Evolutionary conservation across 1,139 yeast species (phyloP).

Genomic region (Pichia cactophila): DNA sequence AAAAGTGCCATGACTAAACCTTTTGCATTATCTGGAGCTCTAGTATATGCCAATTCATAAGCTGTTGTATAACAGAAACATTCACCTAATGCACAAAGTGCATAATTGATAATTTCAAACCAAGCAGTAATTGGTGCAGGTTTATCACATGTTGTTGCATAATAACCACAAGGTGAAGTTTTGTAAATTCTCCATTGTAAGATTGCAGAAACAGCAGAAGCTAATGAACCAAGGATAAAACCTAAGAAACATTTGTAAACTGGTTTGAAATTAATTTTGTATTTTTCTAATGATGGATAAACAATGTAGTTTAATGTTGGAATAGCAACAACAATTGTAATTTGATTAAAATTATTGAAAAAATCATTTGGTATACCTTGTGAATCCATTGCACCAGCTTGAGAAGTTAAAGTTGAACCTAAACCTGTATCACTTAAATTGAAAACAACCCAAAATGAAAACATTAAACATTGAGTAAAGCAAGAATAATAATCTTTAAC

Average conservation of each 20-base stretch:
- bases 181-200: slow-evolving; percentile 68
- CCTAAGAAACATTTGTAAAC: slow-evolving; percentile 49
- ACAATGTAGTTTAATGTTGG: slow-evolving; percentile 52
- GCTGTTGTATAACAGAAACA: slow-evolving; percentile 63
- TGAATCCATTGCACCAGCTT: slow-evolving; percentile 57
- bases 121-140: slow-evolving; percentile 51
- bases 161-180: slow-evolving; percentile 72
- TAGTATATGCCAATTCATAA: slow-evolving; percentile 60
- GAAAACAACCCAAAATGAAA: slow-evolving; percentile 52
- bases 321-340: slow-evolving; percentile 54
- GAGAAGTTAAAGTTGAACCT: slow-evolving; percentile 53
- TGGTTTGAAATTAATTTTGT: slow-evolving; percentile 36
- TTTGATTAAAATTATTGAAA: slow-evolving; percentile 58
- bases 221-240: slow-evolving; percentile 58
- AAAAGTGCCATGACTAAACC: slow-evolving; percentile 66
- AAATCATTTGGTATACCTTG: slow-evolving; percentile 68
- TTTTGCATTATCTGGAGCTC: slow-evolving; percentile 62
- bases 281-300: slow-evolving; percentile 50
- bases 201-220: slow-evolving; percentile 79
- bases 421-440: slow-evolving; percentile 58
- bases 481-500: slow-evolving; percentile 55
- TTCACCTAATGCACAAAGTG: slow-evolving; percentile 55
- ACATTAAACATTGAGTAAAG: slow-evolving; percentile 50
- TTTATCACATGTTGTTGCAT: slow-evolving; percentile 38
- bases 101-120: slow-evolving; percentile 45